A percentile compares a stretch with the other conserved stretches of the same genome.
These are phyloP conservation scores for Xylaria multiplex DNA, from an alignment of 2,329 filamentous ascomycete genomes.

Conservation along the genomic window DNA sequence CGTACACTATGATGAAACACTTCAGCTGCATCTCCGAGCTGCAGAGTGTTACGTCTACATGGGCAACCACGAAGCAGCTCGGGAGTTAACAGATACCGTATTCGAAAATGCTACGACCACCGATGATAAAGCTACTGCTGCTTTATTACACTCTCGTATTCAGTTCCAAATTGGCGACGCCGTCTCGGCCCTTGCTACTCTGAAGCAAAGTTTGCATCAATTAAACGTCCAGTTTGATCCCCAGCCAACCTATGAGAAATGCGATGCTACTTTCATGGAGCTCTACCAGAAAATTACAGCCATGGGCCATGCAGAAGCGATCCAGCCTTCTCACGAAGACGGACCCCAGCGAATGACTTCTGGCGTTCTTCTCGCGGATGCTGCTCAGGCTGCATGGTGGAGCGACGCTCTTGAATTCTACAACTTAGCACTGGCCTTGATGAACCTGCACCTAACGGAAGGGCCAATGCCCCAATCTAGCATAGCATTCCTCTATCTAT, in stretches of 20 bases:
- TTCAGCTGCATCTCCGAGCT: constrained; percentile 79
- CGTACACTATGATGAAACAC: constrained; percentile 85
- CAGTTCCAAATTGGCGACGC: constrained; percentile 79
- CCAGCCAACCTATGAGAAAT: constrained; percentile 76
- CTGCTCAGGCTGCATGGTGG: constrained; percentile 78
- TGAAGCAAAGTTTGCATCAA: constrained; percentile 76
- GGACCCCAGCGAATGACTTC: constrained; percentile 69
- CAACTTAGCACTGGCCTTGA: constrained; percentile 72
- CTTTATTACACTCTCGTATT: constrained; percentile 83
- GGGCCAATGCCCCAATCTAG: constrained; percentile 77
- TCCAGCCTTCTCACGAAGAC: constrained; percentile 55
- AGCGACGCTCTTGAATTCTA: constrained; percentile 77
- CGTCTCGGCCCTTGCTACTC: constrained; percentile 71
- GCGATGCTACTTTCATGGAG: constrained; percentile 77
- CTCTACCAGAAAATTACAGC: constrained; percentile 68
- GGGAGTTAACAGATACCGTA: constrained; percentile 73
- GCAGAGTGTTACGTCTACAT: constrained; percentile 87
- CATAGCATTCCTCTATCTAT: constrained; percentile 73
- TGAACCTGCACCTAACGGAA: constrained; percentile 70
- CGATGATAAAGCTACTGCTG: constrained; percentile 84
- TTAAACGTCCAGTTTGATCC: constrained; percentile 74
- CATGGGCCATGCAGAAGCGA: constrained; percentile 61
- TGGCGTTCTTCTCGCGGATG: constrained; percentile 76
- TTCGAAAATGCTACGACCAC: constrained; percentile 76
- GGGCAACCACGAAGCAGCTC: constrained; percentile 74